Base-by-base conservation (phyloP, 2,329 filamentous ascomycete genomes). In the Coccinonectria pachysandricola region DNA sequence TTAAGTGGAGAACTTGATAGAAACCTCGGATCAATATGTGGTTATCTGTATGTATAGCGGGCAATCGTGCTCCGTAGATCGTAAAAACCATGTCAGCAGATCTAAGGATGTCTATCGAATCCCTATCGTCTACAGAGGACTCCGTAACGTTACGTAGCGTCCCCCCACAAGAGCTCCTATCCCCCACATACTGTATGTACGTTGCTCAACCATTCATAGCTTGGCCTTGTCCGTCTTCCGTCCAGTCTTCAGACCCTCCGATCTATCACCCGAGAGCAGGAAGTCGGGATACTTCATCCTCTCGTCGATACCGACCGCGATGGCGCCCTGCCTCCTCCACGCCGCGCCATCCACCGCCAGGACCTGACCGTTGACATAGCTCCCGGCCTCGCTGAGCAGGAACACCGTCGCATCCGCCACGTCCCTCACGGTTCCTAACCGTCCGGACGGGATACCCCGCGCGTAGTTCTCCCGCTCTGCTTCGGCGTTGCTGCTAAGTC, bases 331-430 rank as follows among this genome's bases (percentile, higher is more conserved):
- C 23, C 66, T 49, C 34, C 69, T 60, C 71, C 71, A 75, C 2
- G 64, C 59, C 1, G 58, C 69, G 15, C 74, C 75, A 42, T 81
- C 74, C 40, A 83, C 82, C 16, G 93, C 81, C 18, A 95, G 57
- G 3, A 75, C 71, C 40, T 85, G 77, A 1, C 86, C 91, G 40
- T 82, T 94, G 23, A 96, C 75, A 52, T 82, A 94, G 50, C 79
- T 85, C 1, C 79, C 88, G 1, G 84, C 75, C 23, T 93, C 82
- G 23, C 80, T 82, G 49, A 95, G 91, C 29, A 96, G 54, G 45
- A 77, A 98, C 1, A 96, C 72, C 0, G 88, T 95, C 1, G 88
- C 83, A 54, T 98, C 88, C 0, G 86, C 81, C 45, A 98, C 86
- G 48, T 98, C 88, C 39, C 79, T 80, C 14, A 93, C 74, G 1